These are phyloP conservation scores for Trypethelium eluteriae DNA, from an alignment of 495 filamentous ascomycete genomes.

Conservation along the genomic window DNA sequence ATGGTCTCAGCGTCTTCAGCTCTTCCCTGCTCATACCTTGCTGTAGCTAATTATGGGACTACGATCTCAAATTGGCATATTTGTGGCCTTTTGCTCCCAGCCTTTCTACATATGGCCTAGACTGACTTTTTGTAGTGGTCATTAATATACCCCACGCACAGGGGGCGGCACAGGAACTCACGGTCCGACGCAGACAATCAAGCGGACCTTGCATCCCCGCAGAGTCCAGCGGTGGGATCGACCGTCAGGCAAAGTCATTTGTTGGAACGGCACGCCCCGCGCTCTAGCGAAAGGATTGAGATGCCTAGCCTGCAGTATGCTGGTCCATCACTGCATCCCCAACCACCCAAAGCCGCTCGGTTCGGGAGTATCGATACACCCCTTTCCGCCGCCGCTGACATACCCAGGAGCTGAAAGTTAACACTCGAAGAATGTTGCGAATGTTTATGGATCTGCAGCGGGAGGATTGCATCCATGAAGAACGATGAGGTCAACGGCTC, in stretches of 20 bases:
- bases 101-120: not conserved
- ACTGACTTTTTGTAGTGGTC: not conserved
- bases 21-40: not conserved
- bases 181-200: constrained; percentile 8
- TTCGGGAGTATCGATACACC: not conserved
- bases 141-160: constrained; percentile 3
- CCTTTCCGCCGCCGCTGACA: not conserved
- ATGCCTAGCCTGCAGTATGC: not conserved
- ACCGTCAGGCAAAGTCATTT: constrained; percentile 5
- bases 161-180: not conserved
- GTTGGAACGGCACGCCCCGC: constrained; percentile 11
- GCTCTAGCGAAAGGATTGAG: not conserved
- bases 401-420: not conserved
- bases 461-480: constrained; percentile 5
- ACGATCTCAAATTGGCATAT: not conserved
- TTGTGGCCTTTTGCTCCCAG: not conserved
- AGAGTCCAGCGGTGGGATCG: not conserved
- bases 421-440: not conserved
- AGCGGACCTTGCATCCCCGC: not conserved
- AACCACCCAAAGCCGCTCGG: constrained; percentile 6
- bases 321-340: not conserved
- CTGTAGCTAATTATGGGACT: constrained; percentile 5
- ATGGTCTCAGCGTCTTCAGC: constrained; percentile 3
- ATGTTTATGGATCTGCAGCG: constrained; percentile 3
- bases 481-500: not conserved